Base-by-base conservation (phyloP, 257 asterid genomes). In the Nicotiana undulata region DNA sequence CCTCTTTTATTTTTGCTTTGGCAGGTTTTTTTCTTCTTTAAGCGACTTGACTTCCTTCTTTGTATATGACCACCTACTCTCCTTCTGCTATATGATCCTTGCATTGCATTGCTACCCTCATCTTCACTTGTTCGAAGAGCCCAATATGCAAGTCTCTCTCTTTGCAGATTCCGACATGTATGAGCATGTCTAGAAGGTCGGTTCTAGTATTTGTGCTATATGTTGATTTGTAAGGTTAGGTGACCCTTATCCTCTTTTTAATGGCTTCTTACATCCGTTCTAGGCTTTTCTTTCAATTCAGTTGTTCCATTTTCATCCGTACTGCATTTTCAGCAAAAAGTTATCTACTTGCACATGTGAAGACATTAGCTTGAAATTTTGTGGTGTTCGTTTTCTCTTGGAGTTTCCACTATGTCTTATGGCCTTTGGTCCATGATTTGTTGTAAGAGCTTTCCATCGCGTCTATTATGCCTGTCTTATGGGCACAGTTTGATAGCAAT, bases 111-210 rank as follows among this genome's bases (percentile, higher is more conserved):
- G 83, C 84, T 3, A 82, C 89, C 88, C 94, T 40, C 46, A 92
- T 58, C 83, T 92, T 93, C 82, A 82, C 83, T 81, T 91, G 96
- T 86, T 91, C 94, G 31, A 91, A 85, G 91, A 91, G 89, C 75
- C 92, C 67, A 66, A 92, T 92, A 95, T 92, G 92, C 79, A 72
- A 68, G 60, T 59, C n/a, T 68, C 82, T 83, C 68, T 58, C 63
- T 56, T n/a, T 63, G 32, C 20, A 22, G 67, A 46, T 82, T 85
- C 68, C 78, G n/a, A 52, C 17, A 80, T 53, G 51, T 58, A n/a
- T 58, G 29, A 58, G 13, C 15, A 8, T 58, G 1, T 58, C 63
- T 58, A 58, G 63, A 58, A 59, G 31, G 64, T 59, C 20, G 64
- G 31, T 20, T 59, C 65, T 60, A 60, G 65, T 29, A 60, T 13